These are phyloP conservation scores for Termitomyces sp. DNA, from an alignment of 768 basidiomycete species.

Conservation along the genomic window DNA sequence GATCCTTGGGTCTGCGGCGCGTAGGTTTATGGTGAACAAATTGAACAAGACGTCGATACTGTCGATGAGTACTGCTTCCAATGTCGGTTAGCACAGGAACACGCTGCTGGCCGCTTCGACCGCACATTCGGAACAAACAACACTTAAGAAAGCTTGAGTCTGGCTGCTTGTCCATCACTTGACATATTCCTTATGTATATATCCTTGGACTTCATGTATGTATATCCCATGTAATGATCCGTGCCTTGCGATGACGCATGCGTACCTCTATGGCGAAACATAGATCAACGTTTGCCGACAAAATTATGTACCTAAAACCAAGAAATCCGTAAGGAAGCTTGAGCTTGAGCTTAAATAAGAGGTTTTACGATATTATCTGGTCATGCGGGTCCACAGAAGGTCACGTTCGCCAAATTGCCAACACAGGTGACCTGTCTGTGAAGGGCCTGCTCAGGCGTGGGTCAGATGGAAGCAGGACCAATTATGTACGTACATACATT, in stretches of 20 bases:
- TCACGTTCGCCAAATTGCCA: conserved; percentile 11
- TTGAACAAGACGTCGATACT: conserved; percentile 65
- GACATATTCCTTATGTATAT: background rate
- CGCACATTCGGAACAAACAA: conserved; percentile 13
- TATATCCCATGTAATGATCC: conserved; percentile 12
- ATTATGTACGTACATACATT: background rate
- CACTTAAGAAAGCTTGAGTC: background rate
- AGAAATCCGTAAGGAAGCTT: background rate
- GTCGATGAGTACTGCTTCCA: conserved; percentile 72
- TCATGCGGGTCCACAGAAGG: conserved; percentile 6
- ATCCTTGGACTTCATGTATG: conserved; percentile 13
- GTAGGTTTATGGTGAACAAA: conserved; percentile 65
- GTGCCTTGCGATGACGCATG: conserved; percentile 20
- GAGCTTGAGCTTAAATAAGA: background rate
- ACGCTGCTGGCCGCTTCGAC: conserved; percentile 25
- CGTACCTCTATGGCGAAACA: background rate
- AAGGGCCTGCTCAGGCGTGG: background rate
- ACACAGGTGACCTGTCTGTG: background rate
- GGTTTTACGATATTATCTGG: background rate
- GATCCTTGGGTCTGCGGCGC: background rate
- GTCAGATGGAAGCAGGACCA: background rate
- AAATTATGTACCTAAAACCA: background rate
- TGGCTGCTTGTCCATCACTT: background rate
- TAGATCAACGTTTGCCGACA: conserved; percentile 3
- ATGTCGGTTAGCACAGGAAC: conserved; percentile 57